Percentiles rank a stretch among this genome's conserved stretches.
These are phyloP conservation scores for Daldinia grandis DNA, from an alignment of 495 filamentous ascomycete genomes.

Conservation along the genomic window DNA sequence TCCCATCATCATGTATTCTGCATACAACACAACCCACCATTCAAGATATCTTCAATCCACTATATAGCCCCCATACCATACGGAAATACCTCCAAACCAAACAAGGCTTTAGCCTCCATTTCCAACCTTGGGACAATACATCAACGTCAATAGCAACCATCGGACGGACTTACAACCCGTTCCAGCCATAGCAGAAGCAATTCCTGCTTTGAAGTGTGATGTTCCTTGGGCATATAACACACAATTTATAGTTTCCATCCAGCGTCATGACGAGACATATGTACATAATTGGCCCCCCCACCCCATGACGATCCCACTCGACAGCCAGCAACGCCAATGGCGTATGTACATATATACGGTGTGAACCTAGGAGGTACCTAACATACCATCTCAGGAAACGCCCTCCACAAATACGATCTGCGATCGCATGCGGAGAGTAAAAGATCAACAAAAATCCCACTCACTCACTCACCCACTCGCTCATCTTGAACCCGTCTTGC, in stretches of 20 bases:
- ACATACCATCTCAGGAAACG: constrained; percentile 7
- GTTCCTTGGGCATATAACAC: constrained; percentile 17
- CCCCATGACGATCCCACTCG: constrained; percentile 22
- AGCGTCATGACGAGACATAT: constrained; percentile 20
- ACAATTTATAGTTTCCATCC: constrained; percentile 24
- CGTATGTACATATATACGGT: too few species aligned
- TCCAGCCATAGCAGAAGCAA: background rate
- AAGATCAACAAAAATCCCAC: background rate
- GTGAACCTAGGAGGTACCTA: background rate
- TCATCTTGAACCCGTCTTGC: too few species aligned
- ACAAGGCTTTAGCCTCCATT: background rate
- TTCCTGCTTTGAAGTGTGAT: constrained; percentile 6
- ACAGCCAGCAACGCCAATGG: background rate
- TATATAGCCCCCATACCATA: background rate
- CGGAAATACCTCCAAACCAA: background rate
- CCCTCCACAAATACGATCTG: constrained; percentile 27
- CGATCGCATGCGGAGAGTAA: constrained; percentile 15
- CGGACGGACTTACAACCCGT: background rate
- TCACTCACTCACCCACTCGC: too few species aligned
- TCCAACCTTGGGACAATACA: constrained; percentile 6
- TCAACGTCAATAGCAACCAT: constrained; percentile 8
- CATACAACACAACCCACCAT: constrained; percentile 3
- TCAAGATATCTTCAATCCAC: constrained; percentile 2
- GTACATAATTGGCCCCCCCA: constrained; percentile 17
- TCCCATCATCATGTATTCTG: constrained; percentile 17